Base-by-base conservation (phyloP, 108 stramenopile genomes). In the Nitzschia sp. region DNA sequence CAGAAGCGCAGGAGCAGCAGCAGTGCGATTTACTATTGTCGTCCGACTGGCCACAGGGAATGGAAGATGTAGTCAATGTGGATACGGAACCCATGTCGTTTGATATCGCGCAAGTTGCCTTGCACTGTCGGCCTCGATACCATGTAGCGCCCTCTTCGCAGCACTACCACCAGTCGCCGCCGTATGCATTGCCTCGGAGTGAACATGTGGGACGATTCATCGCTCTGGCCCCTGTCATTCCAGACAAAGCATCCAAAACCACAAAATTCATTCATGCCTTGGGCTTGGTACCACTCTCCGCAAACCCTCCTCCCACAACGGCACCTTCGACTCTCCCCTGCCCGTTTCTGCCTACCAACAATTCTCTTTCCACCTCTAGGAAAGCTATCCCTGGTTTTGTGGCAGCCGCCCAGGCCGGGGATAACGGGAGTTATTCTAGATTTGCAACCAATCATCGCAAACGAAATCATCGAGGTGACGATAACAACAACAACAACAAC, bases 231-330 rank as follows among this genome's bases (percentile, higher is more conserved):
- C 45, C 68, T 21, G 91, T 92, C 1, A 58, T 69, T 30, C 64
- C 73, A 23, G 77, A 72, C 38, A 58, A 72, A 26, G 60, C 78
- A 26, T 69, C 83, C 33, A 90, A 91, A 58, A 21, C 68, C 35
- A 60, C 63, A 29, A 95, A 95, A 72, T 95, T 84, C 52, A 74
- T 95, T 36, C 94, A 95, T 81, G 94, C 94, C 53, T 63, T 95
- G 23, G 94, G 91, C 9, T 66, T 95, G 23, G 63, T 73, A 48
- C 91, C 94, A n/a, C 45, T 91, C 50, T 59, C n/a, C 35, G 65
- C 76, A 70, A 45, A 76, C 23, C 54, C 55, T 25, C 62, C 44
- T 17, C 61, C 72, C 69, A 63, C 55, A 19, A 58, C 65, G 22
- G 65, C 65, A 28, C 59, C 69, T 41, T 48, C 56, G 29, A 80